Conservation (phyloP, 2,329 filamentous ascomycete genomes). For the Leptographium flavum region DNA sequence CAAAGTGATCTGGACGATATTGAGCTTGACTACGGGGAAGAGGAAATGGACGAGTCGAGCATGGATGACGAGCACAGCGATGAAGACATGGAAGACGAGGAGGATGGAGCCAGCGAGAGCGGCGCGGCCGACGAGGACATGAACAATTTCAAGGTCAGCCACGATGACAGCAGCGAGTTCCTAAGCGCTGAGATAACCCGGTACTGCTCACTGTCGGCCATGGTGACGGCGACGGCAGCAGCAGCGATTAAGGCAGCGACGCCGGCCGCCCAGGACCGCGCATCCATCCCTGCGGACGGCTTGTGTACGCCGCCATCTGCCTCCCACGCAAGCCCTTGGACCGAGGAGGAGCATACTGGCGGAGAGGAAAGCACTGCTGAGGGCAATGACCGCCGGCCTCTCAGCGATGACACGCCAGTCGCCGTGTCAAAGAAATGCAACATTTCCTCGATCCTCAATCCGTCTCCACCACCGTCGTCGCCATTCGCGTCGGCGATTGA, state of each 20-base stretch:
- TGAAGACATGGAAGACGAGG: not conserved
- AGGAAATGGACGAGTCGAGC: not conserved
- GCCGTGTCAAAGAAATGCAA: conserved; percentile 4
- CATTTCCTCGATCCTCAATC: conserved; percentile 11
- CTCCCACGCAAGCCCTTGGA: not conserved
- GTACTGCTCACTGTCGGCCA: not conserved
- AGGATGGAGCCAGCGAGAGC: not conserved
- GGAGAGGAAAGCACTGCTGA: not conserved
- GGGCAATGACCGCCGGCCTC: too few relatives aligned
- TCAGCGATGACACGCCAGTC: not conserved
- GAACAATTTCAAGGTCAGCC: not conserved
- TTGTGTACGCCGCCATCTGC: not conserved
- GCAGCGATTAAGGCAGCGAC: too few relatives aligned
- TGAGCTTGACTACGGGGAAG: not conserved
- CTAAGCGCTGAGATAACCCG: not conserved
- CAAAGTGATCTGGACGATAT: not conserved
- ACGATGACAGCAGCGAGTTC: not conserved
- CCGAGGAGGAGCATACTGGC: not conserved
- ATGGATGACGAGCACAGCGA: not conserved
- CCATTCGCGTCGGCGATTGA: too few relatives aligned
- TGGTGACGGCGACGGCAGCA: not conserved
- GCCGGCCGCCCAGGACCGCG: too few relatives aligned
- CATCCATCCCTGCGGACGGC: not conserved
- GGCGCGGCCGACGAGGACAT: not conserved
- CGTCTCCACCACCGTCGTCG: conserved; percentile 3